phyloP scores from a whole-genome alignment of 768 basidiomycete species.

The Mycena capillaripes region DNA sequence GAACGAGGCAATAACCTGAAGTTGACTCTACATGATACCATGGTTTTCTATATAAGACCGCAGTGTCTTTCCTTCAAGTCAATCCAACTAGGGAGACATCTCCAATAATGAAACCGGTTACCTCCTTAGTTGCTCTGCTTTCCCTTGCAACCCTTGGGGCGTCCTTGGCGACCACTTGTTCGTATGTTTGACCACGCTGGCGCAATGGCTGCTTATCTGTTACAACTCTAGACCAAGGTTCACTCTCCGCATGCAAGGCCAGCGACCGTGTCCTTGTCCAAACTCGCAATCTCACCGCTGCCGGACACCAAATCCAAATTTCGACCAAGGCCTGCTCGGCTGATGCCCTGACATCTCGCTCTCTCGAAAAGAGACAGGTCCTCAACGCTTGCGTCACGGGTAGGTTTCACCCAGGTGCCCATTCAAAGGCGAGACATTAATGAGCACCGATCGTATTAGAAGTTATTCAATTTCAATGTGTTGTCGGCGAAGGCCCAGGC shows the following conservation, averaged over 20 bases:
- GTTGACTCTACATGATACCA: too few relatives aligned
- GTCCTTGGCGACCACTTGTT: background rate
- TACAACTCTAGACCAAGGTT: background rate
- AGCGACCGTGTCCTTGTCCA: conserved; percentile 19
- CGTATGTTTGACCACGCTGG: background rate
- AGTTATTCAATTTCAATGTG: background rate
- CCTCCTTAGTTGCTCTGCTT: conserved; percentile 1
- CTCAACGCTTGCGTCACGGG: background rate
- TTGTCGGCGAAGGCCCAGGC: background rate
- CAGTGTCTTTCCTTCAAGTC: too few relatives aligned
- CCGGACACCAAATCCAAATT: conserved; percentile 16
- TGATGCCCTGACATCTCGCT: conserved; percentile 5
- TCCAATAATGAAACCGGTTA: background rate
- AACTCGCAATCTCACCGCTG: conserved; percentile 27
- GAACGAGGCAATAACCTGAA: too few relatives aligned
- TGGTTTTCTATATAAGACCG: too few relatives aligned
- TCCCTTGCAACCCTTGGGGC: background rate
- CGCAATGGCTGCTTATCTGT: background rate
- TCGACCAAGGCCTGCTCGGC: conserved; percentile 23
- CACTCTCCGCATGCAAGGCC: background rate
- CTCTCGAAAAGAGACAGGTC: conserved; percentile 10
- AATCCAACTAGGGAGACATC: background rate
- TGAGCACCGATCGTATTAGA: background rate
- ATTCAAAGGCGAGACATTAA: background rate
- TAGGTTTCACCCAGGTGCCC: background rate